Conservation (phyloP, 140 eudicot genomes). For the Oenanthe javanica region DNA sequence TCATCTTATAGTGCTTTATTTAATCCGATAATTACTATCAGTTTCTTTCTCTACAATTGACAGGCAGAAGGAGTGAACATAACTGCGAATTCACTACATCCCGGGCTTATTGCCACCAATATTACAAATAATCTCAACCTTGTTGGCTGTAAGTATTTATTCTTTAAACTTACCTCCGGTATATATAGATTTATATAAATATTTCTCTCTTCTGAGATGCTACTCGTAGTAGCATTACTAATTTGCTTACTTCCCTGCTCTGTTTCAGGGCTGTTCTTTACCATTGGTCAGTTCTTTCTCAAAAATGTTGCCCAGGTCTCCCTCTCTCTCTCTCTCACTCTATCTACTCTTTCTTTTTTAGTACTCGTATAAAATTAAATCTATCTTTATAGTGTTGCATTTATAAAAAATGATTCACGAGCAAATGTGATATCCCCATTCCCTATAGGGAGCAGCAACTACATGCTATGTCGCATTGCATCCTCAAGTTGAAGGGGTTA, state of each 20-base stretch:
- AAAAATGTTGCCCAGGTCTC: conserved; percentile 35
- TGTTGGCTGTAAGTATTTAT: too few species aligned
- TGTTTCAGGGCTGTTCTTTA: conserved; percentile 23
- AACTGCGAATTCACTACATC: too few species aligned
- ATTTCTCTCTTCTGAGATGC: not conserved
- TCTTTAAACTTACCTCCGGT: not conserved
- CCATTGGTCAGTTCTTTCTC: conserved; percentile 22
- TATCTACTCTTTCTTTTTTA: not conserved
- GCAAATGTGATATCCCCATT: not conserved
- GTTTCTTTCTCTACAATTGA: too few species aligned
- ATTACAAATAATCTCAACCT: too few species aligned
- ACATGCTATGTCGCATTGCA: conserved; percentile 36
- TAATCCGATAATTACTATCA: too few species aligned
- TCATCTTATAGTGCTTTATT: too few species aligned
- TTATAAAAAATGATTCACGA: not conserved
- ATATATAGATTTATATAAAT: not conserved
- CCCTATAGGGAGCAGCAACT: conserved; percentile 32
- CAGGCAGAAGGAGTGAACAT: too few species aligned
- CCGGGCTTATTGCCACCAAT: too few species aligned
- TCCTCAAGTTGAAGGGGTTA: conserved; percentile 37
- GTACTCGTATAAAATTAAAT: not conserved
- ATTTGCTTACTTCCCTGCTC: not conserved
- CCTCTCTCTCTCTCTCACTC: conserved; percentile 5
- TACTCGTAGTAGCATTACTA: not conserved
- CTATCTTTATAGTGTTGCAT: not conserved